Evolutionary conservation across 2,329 filamentous ascomycete species (phyloP).

Genomic region (Emmonsiellopsis sp.): DNA sequence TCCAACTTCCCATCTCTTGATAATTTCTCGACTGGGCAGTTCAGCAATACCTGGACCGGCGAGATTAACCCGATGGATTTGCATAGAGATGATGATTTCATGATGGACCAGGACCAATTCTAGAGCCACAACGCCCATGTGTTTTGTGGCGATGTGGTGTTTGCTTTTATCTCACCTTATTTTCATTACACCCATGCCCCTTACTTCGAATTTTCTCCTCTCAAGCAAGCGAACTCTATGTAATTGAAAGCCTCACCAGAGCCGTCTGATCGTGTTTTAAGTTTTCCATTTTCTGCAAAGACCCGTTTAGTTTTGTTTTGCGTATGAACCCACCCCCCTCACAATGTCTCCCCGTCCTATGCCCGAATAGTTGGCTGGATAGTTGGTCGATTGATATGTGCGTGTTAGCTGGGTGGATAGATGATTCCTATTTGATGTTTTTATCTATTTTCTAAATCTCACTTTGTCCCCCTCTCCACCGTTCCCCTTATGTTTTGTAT

Average conservation of each 20-base stretch:
- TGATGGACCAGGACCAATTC: not conserved
- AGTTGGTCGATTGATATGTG: not conserved
- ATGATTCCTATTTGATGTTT: not conserved
- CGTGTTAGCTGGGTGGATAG: not conserved
- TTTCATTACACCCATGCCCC: too few relatives aligned
- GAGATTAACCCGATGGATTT: constrained; percentile 1
- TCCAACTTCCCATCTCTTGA: not conserved
- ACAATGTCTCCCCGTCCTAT: not conserved
- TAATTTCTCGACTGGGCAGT: not conserved
- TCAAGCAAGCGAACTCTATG: too few relatives aligned
- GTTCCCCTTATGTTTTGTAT: too few relatives aligned
- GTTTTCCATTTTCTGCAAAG: too few relatives aligned
- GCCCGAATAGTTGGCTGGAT: too few relatives aligned
- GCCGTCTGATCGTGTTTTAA: too few relatives aligned
- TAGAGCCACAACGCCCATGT: not conserved
- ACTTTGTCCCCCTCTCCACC: not conserved
- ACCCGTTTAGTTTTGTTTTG: too few relatives aligned
- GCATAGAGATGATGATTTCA: not conserved
- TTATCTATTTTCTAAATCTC: not conserved
- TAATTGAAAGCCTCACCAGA: too few relatives aligned
- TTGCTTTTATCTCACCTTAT: not conserved
- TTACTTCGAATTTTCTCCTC: too few relatives aligned
- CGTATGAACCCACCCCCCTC: too few relatives aligned
- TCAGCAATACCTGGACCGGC: not conserved
- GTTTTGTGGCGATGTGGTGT: not conserved